Conservation (phyloP, 768 basidiomycete species). For the Piloderma croceum region DNA sequence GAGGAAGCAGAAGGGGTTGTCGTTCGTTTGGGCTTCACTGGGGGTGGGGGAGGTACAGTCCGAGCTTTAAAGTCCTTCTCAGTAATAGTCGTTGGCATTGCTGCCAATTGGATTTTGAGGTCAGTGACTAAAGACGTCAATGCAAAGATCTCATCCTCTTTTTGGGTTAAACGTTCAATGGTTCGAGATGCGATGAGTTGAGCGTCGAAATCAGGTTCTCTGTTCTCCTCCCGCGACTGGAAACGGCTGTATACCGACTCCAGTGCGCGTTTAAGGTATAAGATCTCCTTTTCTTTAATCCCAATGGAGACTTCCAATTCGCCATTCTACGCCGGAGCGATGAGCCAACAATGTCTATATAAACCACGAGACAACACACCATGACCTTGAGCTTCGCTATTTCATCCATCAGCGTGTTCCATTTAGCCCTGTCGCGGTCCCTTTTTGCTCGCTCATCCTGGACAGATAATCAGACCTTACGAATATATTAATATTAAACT, state of each 20-base stretch:
- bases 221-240: constrained; percentile 47
- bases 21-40: constrained; percentile 35
- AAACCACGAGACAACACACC: constrained; percentile 34
- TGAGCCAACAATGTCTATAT: background rate
- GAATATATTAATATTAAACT: too few relatives aligned
- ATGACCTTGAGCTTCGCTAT: constrained; percentile 63
- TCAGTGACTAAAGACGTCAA: constrained; percentile 47
- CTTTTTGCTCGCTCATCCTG: constrained; percentile 72
- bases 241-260: constrained; percentile 86
- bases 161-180: constrained; percentile 62
- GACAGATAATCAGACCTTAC: background rate
- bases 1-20: constrained; percentile 10
- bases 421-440: constrained; percentile 69
- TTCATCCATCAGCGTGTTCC: constrained; percentile 70
- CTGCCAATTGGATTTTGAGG: constrained; percentile 45
- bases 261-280: constrained; percentile 77
- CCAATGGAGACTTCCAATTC: constrained; percentile 44
- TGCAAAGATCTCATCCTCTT: constrained; percentile 56
- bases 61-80: constrained; percentile 71
- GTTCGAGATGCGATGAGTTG: constrained; percentile 64
- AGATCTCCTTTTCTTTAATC: constrained; percentile 66
- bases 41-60: constrained; percentile 60
- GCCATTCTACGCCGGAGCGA: constrained; percentile 35
- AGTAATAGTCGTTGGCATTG: constrained; percentile 44
- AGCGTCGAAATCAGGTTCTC: constrained; percentile 53